phyloP scores from a whole-genome alignment of 495 filamentous ascomycete species.

The Hypoxylon perforatum region DNA sequence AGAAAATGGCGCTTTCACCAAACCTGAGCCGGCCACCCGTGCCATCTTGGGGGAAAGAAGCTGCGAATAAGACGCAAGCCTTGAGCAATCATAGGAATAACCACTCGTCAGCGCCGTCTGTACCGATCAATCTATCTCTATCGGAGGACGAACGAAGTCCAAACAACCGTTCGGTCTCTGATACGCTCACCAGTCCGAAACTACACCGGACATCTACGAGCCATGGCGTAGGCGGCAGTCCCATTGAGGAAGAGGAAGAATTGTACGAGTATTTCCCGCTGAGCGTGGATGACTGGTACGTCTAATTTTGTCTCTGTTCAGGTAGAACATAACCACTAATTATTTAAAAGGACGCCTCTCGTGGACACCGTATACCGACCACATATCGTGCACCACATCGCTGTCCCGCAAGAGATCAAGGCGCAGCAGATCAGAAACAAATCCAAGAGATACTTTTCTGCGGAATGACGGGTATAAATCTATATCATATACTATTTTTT shows the following conservation, averaged over 20 bases:
- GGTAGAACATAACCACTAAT: not conserved
- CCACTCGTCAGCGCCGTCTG: slow-evolving; percentile 37
- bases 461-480: slow-evolving; percentile 55
- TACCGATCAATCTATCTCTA: slow-evolving; percentile 78
- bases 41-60: slow-evolving; percentile 48
- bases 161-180: slow-evolving; percentile 52
- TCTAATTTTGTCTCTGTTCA: not conserved
- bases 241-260: slow-evolving; percentile 79
- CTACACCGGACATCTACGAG: slow-evolving; percentile 50
- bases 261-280: slow-evolving; percentile 94
- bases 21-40: slow-evolving; percentile 49
- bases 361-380: slow-evolving; percentile 94
- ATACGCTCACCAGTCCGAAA: slow-evolving; percentile 54
- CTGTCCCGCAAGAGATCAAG: slow-evolving; percentile 79
- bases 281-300: slow-evolving; percentile 83
- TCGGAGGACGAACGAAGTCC: slow-evolving; percentile 76
- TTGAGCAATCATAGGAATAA: slow-evolving; percentile 40
- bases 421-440: slow-evolving; percentile 74
- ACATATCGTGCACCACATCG: slow-evolving; percentile 90
- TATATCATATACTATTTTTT: not conserved
- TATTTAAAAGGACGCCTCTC: slow-evolving; percentile 71
- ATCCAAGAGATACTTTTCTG: slow-evolving; percentile 84
- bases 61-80: slow-evolving; percentile 24
- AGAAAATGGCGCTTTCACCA: slow-evolving; percentile 51
- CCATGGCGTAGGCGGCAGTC: slow-evolving; percentile 53